phyloP scores from a whole-genome alignment of 1,284 basidiomycete species.

The Boletus sp. region DNA sequence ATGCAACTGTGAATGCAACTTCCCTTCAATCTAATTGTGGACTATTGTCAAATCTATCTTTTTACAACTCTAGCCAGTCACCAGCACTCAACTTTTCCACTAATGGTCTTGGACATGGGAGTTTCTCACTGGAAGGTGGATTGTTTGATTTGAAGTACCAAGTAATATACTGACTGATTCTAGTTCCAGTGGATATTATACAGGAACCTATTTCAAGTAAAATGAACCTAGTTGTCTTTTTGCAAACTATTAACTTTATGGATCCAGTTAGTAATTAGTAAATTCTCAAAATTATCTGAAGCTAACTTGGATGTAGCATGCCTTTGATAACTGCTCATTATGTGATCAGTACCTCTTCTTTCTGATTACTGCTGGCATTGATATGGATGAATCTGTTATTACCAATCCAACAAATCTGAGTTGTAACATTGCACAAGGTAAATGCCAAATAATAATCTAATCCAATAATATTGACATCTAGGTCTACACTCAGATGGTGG shows the following conservation, averaged over 20 bases:
- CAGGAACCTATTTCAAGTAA: no score
- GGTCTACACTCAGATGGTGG: not conserved
- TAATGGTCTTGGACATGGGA: not conserved
- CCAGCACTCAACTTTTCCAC: not conserved
- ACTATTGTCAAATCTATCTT: slow-evolving; percentile 7
- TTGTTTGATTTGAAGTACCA: not conserved
- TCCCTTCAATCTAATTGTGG: slow-evolving; percentile 3
- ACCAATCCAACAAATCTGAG: not conserved
- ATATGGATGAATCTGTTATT: not conserved
- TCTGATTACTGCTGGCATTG: not conserved
- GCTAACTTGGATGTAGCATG: not conserved
- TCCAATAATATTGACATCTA: not conserved
- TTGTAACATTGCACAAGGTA: not conserved
- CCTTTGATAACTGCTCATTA: not conserved
- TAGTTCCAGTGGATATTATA: not conserved
- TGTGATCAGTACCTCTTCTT: not conserved
- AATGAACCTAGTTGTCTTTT: no score
- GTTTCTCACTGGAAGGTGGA: not conserved
- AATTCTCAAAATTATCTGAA: not conserved
- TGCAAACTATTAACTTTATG: no score
- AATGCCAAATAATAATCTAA: not conserved
- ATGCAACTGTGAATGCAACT: slow-evolving; percentile 12
- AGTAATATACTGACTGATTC: not conserved
- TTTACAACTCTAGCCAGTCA: not conserved
- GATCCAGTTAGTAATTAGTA: not conserved